Evolutionary conservation across 805 yeast genomes (phyloP), one percentile per base, ranked within the genome.

Genomic region (Candida sithepensis): DNA sequence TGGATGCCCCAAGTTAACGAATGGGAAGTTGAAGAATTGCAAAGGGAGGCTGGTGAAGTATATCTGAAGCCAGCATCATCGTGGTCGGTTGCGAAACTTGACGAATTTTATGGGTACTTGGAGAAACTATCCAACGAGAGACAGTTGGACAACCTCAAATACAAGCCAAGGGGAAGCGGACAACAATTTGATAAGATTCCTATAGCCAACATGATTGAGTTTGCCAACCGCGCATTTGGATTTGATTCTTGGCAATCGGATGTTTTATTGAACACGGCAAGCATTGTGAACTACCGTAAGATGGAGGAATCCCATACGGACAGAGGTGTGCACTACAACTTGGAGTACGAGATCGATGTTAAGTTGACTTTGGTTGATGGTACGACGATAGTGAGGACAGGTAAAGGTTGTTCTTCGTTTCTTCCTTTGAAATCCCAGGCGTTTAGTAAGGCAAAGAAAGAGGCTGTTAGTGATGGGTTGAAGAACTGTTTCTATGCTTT

Each of bases 201-300:
- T 5, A 32, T 57, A 22, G 36, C 46, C 19, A 50, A 49, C 19
- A 46, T 73, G 20, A 56, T 73, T 18, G 59, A 57, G 8, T 46
- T 70, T 22, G 78, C 80, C 0, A 79, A 79, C 53, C 67, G 62
- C n/a, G 61, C 70, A 8, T 78, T 77, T 64, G 84, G 83, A 2
- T 73, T 66, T 55, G 61, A 71, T 47, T 81, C 79, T 30, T 79
- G 84, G 84, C 64, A 70, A 3, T 67, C 73, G 2, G 19, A 20
- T 16, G 20, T 77, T 4, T 37, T 67, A 12, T 61, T 58, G 4
- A 58, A 55, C 12, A 46, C 54, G 8, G 57, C 46, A 10, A 39
- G 47, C 33, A 47, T 59, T 0, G 48, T 46, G 10, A 41, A 48
- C 4, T 55, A 50, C 24, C 38, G 30, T 4, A 49, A 44, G 16